Evolutionary conservation across 257 asterid species (phyloP), one percentile per base, ranked within the genome.

Genomic region (Solanum pinnatisectum): DNA sequence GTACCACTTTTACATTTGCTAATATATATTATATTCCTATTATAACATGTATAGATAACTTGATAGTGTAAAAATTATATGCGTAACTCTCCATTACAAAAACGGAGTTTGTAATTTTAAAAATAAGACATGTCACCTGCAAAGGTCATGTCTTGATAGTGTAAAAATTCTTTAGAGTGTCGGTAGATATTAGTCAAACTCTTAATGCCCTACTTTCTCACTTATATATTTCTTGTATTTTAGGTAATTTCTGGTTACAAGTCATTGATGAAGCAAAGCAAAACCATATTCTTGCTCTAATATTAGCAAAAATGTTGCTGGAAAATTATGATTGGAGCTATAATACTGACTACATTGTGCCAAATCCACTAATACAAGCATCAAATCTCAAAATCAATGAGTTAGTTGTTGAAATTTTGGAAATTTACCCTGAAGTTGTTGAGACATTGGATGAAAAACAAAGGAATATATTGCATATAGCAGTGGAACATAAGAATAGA

Each of bases 261-360:
- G 74, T 20, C 2, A 71, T 87, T 35, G 72, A 71, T 56, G 88
- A 72, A 30, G 88, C 56, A 74, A 87, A 87, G 23, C 85, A 87
- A 74, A 52, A 36, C 1, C 88, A 87, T 59, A 9, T 46, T 13
- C 72, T 87, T 72, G 36, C 88, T 33, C 10, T 22, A 49, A 49
- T 32, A 10, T 35, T 87, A 63, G 85, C 88, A 49, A 49, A 56
- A 74, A 5, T 15, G 33, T n/a, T 87, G 8, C 65, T 87, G 27
- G 73, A 42, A 25, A 39, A 46, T 12, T 60, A 49, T 22, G 76
- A 87, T 33, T 87, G 88, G 88, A 36, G 20, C n/a, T 27, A 49
- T 74, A 1, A n/a, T 42, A 37, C 77, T 3, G 16, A 23, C 8
- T 10, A 42, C 10, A 11, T 3, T 14, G 8, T 14, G 20, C 27